Conservation (phyloP, 169 alveolate species). For the Plasmodium sp. region DNA sequence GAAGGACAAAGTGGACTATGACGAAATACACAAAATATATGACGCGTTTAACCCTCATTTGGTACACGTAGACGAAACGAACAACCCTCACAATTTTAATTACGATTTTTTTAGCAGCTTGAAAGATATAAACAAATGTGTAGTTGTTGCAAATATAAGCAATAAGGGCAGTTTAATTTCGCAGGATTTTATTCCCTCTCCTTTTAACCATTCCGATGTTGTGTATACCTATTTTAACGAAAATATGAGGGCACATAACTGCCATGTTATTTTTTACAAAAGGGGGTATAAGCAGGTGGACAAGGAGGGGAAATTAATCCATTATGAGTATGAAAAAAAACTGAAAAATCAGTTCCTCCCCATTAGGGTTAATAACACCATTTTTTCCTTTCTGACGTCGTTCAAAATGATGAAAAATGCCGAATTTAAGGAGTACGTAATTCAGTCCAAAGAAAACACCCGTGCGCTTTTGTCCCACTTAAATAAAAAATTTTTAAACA, state of each 20-base stretch:
- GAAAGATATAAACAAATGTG: conserved; percentile 16
- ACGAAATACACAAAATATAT: conserved; percentile 10
- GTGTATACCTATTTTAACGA: conserved; percentile 60
- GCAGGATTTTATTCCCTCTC: conserved; percentile 34
- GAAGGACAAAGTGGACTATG: conserved; percentile 6
- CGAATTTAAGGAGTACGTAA: conserved; percentile 49
- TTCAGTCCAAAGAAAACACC: conserved; percentile 28
- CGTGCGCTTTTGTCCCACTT: conserved; percentile 3
- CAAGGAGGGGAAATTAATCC: conserved; percentile 40
- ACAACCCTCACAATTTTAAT: conserved; percentile 47
- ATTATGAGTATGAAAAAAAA: conserved; percentile 52
- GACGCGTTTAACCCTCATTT: conserved; percentile 30
- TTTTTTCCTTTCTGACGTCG: conserved; percentile 50
- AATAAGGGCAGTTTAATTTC: conserved; percentile 56
- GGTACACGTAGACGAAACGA: conserved; percentile 59
- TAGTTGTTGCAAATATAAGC: conserved; percentile 47
- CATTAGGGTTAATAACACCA: conserved; percentile 29
- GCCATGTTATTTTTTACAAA: conserved; percentile 47
- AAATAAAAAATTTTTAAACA: conserved; percentile 8
- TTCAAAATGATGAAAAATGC: conserved; percentile 42
- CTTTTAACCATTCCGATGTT: conserved; percentile 39
- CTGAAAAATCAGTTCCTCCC: conserved; percentile 23
- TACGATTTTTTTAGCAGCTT: conserved; percentile 25
- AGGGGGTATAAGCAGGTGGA: conserved; percentile 33
- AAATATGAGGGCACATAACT: conserved; percentile 63